phyloP scores from a whole-genome alignment of 1,284 basidiomycete species.

The Apiotrichum sp. region DNA sequence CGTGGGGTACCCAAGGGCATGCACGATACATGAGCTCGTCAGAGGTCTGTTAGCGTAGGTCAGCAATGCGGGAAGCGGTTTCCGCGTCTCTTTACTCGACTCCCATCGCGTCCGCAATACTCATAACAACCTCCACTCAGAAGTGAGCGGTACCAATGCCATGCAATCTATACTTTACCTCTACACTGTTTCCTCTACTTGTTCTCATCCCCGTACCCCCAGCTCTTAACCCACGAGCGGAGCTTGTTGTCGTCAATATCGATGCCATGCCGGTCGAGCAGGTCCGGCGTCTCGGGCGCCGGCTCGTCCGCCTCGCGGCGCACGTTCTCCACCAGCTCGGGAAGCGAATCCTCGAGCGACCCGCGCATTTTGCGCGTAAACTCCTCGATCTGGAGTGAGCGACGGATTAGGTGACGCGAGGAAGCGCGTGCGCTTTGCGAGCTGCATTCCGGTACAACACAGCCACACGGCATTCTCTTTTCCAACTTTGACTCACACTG shows the following conservation, averaged over 20 bases:
- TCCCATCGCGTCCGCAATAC: too few species aligned
- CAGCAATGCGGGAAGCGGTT: too few species aligned
- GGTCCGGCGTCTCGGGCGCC: not conserved
- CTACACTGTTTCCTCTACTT: not conserved
- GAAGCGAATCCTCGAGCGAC: constrained; percentile 24
- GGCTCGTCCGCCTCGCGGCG: constrained; percentile 10
- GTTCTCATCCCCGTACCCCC: constrained; percentile 9
- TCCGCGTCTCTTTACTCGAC: too few species aligned
- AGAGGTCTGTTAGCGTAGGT: too few species aligned
- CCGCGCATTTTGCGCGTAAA: constrained; percentile 31
- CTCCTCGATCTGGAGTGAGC: constrained; percentile 28
- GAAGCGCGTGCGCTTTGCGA: too few species aligned
- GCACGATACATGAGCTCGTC: too few species aligned
- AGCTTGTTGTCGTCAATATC: constrained; percentile 17
- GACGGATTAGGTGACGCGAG: too few species aligned
- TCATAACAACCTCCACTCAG: too few species aligned
- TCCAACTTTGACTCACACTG: constrained; percentile 25
- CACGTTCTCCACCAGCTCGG: constrained; percentile 17
- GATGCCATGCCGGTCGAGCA: constrained; percentile 8
- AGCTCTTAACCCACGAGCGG: constrained; percentile 8
- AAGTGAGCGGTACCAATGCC: not conserved
- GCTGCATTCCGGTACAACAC: too few species aligned
- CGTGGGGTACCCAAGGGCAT: too few species aligned
- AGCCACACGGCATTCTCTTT: too few species aligned
- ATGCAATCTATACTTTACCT: not conserved